Base-by-base conservation (phyloP, 2,329 filamentous ascomycete genomes). In the Cladosporium sphaerospermum region DNA sequence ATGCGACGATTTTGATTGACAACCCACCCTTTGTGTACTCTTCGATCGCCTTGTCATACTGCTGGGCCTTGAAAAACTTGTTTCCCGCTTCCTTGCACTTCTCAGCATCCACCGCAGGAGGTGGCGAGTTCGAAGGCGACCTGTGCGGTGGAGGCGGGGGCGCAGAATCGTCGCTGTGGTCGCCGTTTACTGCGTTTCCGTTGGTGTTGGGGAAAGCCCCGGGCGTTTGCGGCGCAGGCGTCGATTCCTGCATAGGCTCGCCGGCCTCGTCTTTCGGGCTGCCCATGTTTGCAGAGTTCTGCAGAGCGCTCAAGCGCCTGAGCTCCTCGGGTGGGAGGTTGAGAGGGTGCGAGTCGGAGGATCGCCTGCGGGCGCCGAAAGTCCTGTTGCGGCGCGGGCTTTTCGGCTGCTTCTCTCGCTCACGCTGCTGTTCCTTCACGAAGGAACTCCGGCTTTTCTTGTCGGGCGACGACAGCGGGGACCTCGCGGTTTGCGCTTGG, bases 31-130 rank as follows among this genome's bases (percentile, higher is more conserved):
- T 96, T 62, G 88, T 89, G 71, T 97, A 99, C 71, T 96, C 89
- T 61, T 88, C 81, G 68, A 97, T 91, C 19, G 93, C 92, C 67
- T 87, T 86, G 56, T 78, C 75, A 70, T 92, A 99, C 66, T 96
- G 88, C 68, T 86, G 89, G 59, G 91, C 88, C 76, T 96, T 97
- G 81, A 96, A 99, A 67, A 89, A 92, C 66, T 93, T 93, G 75
- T 99, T 99, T 55, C 93, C 93, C 2, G 88, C 83, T 62, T 88
- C 82, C 78, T 99, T 99, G 80, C 86, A 96, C 10, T 83, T 79
- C 73, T 99, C 93, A 23, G 92, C 89, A 67, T 96, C 89, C 51
- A 92, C 87, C 40, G 74, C 71, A 44, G 69, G 45, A 10, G 51
- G 46, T 6, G 48, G 48, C 41, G 48, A 51, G 48, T 34, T 44